These are phyloP conservation scores for Syzygium jambos DNA, from an alignment of 345 rosid genomes.

Conservation along the genomic window DNA sequence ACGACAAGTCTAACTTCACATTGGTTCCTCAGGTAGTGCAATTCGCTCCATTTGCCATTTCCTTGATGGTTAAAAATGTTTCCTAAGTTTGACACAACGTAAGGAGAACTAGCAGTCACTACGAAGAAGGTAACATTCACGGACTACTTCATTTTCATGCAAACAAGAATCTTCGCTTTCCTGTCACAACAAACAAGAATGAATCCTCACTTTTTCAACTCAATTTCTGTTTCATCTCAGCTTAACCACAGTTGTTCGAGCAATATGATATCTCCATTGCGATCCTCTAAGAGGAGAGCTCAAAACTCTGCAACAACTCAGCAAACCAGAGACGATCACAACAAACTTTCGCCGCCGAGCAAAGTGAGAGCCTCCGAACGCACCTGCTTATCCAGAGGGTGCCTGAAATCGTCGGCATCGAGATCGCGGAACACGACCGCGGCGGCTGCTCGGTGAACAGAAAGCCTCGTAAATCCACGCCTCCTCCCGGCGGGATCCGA, in stretches of 20 bases:
- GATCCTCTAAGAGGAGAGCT: background rate
- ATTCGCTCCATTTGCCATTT: background rate
- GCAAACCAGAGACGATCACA: background rate
- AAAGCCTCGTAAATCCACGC: constrained; percentile 22
- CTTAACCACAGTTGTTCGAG: background rate
- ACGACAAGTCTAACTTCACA: background rate
- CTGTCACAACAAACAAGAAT: background rate
- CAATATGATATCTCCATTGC: too few relatives aligned
- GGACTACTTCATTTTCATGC: background rate
- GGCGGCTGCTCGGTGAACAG: constrained; percentile 57
- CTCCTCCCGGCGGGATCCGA: constrained; percentile 16
- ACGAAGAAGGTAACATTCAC: background rate
- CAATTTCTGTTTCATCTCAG: background rate
- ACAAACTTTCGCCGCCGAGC: background rate
- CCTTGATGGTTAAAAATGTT: background rate
- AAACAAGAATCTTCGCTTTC: background rate
- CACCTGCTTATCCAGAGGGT: constrained; percentile 93
- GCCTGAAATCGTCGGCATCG: constrained; percentile 94
- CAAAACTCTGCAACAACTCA: background rate
- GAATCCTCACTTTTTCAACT: background rate
- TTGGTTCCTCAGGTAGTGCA: background rate
- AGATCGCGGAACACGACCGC: constrained; percentile 69
- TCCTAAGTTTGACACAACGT: background rate
- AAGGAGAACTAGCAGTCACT: background rate
- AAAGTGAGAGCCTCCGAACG: background rate